Evolutionary conservation across 805 yeast genomes (phyloP).

Genomic region (Starmera caribaea): DNA sequence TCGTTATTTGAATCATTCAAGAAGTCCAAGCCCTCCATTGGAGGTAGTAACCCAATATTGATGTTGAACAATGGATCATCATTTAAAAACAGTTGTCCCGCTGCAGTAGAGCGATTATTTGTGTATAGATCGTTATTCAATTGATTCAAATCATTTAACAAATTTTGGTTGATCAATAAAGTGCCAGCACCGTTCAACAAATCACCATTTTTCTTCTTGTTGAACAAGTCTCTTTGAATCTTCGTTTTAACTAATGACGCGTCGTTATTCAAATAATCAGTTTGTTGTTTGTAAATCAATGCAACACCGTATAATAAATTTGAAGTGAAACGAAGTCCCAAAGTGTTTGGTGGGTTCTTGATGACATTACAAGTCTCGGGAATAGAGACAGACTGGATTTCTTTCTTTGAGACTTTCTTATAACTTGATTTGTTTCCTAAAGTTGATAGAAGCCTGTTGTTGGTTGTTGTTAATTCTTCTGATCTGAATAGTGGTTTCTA

Average conservation of each 20-base stretch:
- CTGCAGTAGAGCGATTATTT: not conserved
- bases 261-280: slow-evolving; percentile 30
- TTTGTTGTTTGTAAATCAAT: slow-evolving; percentile 36
- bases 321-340: slow-evolving; percentile 26
- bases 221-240: slow-evolving; percentile 13
- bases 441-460: slow-evolving; percentile 27
- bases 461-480: not conserved
- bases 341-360: slow-evolving; percentile 10
- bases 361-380: slow-evolving; percentile 30
- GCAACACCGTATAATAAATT: slow-evolving; percentile 37
- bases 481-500: too few relatives aligned
- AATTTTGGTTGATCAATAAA: not conserved
- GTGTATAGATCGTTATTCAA: not conserved
- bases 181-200: slow-evolving; percentile 1
- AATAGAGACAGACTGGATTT: slow-evolving; percentile 28
- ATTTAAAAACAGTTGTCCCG: slow-evolving; percentile 11
- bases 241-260: slow-evolving; percentile 13
- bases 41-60: slow-evolving; percentile 20
- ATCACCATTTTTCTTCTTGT: not conserved
- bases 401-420: slow-evolving; percentile 22
- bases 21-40: slow-evolving; percentile 11
- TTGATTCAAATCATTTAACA: not conserved
- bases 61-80: slow-evolving; percentile 32
- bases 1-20: not conserved
- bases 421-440: slow-evolving; percentile 25